Evolutionary conservation across 176 grass and related monocot species (phyloP).

Genomic region (Oryza glumipatula): DNA sequence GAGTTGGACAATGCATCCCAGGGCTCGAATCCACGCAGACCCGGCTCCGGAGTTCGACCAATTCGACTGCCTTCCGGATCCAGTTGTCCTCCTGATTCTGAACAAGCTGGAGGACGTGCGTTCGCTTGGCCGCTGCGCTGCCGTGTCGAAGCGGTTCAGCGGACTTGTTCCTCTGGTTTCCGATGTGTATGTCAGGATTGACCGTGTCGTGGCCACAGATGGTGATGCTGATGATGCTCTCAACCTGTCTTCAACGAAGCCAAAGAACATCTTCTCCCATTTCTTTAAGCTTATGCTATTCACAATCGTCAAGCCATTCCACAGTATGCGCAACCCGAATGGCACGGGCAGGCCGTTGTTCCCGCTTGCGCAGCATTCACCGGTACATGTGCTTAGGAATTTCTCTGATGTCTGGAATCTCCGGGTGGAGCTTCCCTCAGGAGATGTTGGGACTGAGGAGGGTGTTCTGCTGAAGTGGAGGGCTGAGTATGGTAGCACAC

Average conservation of each 20-base stretch:
- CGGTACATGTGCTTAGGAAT: slow-evolving; percentile 67
- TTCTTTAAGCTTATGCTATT: slow-evolving; percentile 68
- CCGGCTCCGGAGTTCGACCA: slow-evolving; percentile 52
- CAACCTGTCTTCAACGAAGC: slow-evolving; percentile 47
- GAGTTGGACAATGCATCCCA: slow-evolving; percentile 58
- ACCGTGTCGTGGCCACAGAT: slow-evolving; percentile 62
- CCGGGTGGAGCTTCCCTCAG: slow-evolving; percentile 64
- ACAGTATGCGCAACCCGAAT: slow-evolving; percentile 37
- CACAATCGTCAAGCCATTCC: slow-evolving; percentile 69
- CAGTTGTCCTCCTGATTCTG: slow-evolving; percentile 73
- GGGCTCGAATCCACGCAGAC: slow-evolving; percentile 60
- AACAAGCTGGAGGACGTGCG: slow-evolving; percentile 79
- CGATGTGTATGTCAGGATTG: slow-evolving; percentile 77
- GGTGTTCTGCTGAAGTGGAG: slow-evolving; percentile 80
- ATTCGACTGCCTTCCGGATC: slow-evolving; percentile 69
- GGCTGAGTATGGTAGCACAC: slow-evolving; percentile 72
- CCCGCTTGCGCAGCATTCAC: slow-evolving; percentile 69
- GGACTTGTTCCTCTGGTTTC: slow-evolving; percentile 67
- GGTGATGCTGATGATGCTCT: slow-evolving; percentile 62
- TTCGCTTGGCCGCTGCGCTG: slow-evolving; percentile 71
- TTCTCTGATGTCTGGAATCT: slow-evolving; percentile 79
- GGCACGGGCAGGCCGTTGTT: slow-evolving; percentile 46
- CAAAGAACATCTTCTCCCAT: slow-evolving; percentile 57
- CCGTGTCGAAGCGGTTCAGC: slow-evolving; percentile 75
- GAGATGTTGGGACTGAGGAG: slow-evolving; percentile 70